Evolutionary conservation across 371 early-diverging fungal genomes (phyloP).

Genomic region (Mortierella sp.): DNA sequence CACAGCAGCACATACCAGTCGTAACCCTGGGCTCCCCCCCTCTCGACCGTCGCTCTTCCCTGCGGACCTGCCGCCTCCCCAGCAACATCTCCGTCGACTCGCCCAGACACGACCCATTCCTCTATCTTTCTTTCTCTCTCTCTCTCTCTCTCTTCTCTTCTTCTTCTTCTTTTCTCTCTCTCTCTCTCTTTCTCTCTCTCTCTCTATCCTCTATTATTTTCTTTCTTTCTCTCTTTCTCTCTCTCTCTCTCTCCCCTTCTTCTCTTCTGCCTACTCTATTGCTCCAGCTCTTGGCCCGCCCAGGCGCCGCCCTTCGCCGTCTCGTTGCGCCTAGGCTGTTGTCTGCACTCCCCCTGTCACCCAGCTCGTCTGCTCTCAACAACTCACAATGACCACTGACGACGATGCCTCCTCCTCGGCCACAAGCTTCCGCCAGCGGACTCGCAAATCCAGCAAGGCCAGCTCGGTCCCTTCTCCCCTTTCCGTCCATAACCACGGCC

Average conservation of each 20-base stretch:
- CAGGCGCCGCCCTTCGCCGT: not conserved
- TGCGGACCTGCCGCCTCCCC: too few relatives aligned
- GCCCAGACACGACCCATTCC: not conserved
- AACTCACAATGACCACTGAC: constrained; percentile 7
- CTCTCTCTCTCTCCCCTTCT: too few relatives aligned
- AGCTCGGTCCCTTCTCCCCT: constrained; percentile 26
- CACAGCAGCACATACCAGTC: too few relatives aligned
- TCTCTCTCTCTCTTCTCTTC: not conserved
- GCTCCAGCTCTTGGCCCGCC: constrained; percentile 7
- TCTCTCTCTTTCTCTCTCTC: too few relatives aligned
- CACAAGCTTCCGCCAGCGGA: constrained; percentile 30
- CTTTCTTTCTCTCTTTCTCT: not conserved
- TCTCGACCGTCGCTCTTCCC: too few relatives aligned
- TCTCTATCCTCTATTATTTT: not conserved
- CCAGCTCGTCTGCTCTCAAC: not conserved
- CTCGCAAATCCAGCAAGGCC: constrained; percentile 29
- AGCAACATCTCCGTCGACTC: too few relatives aligned
- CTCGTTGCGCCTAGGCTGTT: not conserved
- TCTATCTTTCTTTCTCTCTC: not conserved
- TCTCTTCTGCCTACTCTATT: not conserved
- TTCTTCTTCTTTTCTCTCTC: not conserved
- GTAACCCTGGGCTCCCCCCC: too few relatives aligned
- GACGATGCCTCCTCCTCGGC: constrained; percentile 22
- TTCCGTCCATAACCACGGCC: too few relatives aligned
- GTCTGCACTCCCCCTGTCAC: not conserved